Base-by-base conservation (phyloP, 768 basidiomycete species). In the Kwoniella sp. region DNA sequence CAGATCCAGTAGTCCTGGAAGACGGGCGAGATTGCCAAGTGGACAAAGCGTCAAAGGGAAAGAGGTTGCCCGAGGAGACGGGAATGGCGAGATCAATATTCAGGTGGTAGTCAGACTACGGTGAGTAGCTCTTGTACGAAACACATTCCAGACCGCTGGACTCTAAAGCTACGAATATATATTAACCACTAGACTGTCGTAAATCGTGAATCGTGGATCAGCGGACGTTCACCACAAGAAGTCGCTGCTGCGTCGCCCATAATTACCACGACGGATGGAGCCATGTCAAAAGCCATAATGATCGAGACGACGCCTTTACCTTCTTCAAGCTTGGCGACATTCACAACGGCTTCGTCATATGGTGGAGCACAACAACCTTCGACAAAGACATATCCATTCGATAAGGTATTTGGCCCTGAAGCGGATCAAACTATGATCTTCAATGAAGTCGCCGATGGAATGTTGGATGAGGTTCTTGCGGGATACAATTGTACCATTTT, bases 401-500 rank as follows among this genome's bases (percentile, higher is more conserved):
- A 97, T 80, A 83, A 90, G 26, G 96, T 96, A 7, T 97, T 96
- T 82, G 95, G 96, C 2, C 92, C 94, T 21, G 93, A 96, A 78
- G 94, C 94, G 24, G 92, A 95, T 77, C 96, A 99, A 77, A 87
- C 90, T 22, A 85, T 91, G 85, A 85, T 99, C 12, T 99, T 95
- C 78, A 86, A 91, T 60, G 90, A 96, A 56, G 95, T 97, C 44
- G 95, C 97, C 46, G 85, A 85, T 67, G 92, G 92, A 0, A 90
- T 97, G 85, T 83, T 99, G 55, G 88, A 91, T 51, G 91, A 99
- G 77, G 94, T 97, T n/a, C 81, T 97, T 40, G 83, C 85, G 79
- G 96, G 96, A 5, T 99, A 96, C 83, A 98, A 98, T 76, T 98
- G 95, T 77, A 95, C 92, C 0, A 83, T 99, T 22, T 97, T 98